Conservation (phyloP, 2,329 filamentous ascomycete species). For the Cadophora gregata region DNA sequence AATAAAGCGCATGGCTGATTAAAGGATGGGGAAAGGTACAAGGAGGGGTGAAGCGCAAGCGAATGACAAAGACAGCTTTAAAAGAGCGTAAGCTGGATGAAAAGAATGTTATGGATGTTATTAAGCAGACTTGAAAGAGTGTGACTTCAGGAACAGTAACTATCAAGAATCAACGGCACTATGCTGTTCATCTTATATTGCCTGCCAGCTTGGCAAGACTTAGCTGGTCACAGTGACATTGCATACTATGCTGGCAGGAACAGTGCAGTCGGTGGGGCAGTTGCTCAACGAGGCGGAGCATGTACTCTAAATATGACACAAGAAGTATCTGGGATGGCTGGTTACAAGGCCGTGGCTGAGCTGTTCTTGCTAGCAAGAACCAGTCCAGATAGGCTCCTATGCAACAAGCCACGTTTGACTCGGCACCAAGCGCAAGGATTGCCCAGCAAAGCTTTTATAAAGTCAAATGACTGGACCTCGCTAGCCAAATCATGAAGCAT, state of each 20-base stretch:
- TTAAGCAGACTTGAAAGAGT: not conserved
- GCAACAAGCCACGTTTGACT: constrained; percentile 10
- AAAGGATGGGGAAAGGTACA: not conserved
- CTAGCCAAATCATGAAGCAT: not conserved
- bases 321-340: constrained; percentile 9
- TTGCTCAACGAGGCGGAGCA: constrained; percentile 20
- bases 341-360: not conserved
- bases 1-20: constrained; percentile 8
- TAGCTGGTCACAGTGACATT: not conserved
- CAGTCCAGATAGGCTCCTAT: not conserved
- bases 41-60: not conserved
- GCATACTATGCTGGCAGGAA: not conserved
- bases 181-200: not conserved
- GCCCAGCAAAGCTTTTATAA: not conserved
- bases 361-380: not conserved
- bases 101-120: not conserved
- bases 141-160: not conserved
- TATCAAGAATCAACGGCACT: not conserved
- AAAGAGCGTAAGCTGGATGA: not conserved
- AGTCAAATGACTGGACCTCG: not conserved
- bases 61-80: not conserved
- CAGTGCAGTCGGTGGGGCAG: not conserved
- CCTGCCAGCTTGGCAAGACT: not conserved
- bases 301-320: constrained; percentile 24
- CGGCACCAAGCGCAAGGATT: not conserved